Conservation (phyloP, 108 stramenopile species). For the Chaetoceros tenuissimus region DNA sequence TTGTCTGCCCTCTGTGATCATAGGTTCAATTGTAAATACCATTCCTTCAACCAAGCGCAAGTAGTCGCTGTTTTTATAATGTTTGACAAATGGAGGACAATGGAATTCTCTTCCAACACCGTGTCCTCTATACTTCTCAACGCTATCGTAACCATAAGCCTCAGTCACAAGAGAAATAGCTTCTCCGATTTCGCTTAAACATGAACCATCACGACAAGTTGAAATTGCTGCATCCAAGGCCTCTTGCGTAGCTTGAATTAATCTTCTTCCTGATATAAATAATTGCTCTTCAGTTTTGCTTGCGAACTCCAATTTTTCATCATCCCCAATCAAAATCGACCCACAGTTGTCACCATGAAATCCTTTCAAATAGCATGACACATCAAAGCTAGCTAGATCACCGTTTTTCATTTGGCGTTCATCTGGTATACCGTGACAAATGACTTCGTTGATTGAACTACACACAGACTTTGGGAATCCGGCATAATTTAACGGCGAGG, state of each 20-base stretch:
- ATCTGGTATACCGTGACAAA: conserved; percentile 97
- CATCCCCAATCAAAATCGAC: conserved; percentile 88
- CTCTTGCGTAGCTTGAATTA: conserved; percentile 63
- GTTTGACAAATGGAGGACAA: conserved; percentile 84
- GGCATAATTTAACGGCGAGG: conserved; percentile 91
- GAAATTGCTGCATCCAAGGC: conserved; percentile 68
- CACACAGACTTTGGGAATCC: conserved; percentile 97
- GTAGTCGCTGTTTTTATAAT: conserved; percentile 79
- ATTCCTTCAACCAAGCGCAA: conserved; percentile 78
- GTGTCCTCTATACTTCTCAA: conserved; percentile 89
- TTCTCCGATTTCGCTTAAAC: conserved; percentile 80
- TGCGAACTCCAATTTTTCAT: conserved; percentile 32
- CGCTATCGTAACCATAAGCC: conserved; percentile 73
- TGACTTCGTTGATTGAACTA: conserved; percentile 91
- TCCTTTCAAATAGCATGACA: conserved; percentile 75
- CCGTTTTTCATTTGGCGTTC: conserved; percentile 61
- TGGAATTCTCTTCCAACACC: conserved; percentile 90
- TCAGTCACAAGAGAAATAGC: conserved; percentile 84
- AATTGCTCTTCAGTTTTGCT: conserved; percentile 33
- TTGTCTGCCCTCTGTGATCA: conserved; percentile 80
- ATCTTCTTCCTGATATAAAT: conserved; percentile 44
- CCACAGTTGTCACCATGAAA: conserved; percentile 97
- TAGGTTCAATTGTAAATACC: conserved; percentile 99
- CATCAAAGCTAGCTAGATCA: conserved; percentile 94
- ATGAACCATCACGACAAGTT: conserved; percentile 48